A percentile compares a stretch with the other conserved stretches of the same genome.
Evolutionary conservation across 176 grass and related monocot genomes (phyloP).

Genomic region (Calamus simplicifolius): DNA sequence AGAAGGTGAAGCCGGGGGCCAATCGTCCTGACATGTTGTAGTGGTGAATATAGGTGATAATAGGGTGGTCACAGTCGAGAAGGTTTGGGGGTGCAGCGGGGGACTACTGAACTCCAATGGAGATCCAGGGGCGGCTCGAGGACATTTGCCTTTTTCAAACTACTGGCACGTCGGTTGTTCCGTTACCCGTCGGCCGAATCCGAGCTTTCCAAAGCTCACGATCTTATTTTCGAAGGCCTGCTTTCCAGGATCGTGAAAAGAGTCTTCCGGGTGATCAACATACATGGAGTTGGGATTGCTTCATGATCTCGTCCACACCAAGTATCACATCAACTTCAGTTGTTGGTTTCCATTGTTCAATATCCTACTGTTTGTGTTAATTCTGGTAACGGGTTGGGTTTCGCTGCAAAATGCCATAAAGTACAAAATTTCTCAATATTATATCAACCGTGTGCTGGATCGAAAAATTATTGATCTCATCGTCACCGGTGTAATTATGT

Average conservation of each 20-base stretch:
- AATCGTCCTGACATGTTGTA: neutral
- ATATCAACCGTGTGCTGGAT: too few relatives aligned
- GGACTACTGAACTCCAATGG: neutral
- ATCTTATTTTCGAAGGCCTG: neutral
- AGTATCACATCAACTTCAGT: constrained; percentile 5
- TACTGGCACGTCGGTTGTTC: constrained; percentile 10
- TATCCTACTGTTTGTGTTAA: neutral
- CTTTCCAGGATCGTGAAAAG: neutral
- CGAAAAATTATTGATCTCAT: neutral
- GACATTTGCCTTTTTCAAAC: constrained; percentile 27
- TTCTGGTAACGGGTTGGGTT: neutral
- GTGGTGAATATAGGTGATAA: neutral
- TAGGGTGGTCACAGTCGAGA: constrained; percentile 3
- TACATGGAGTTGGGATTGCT: constrained; percentile 23
- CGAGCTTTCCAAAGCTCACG: neutral
- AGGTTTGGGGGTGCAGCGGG: constrained; percentile 5
- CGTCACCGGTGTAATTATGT: neutral
- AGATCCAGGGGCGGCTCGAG: neutral
- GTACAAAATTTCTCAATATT: too few relatives aligned
- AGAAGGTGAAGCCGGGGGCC: neutral
- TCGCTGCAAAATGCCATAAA: neutral
- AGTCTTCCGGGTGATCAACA: constrained; percentile 7
- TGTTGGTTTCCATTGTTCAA: neutral
- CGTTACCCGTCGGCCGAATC: neutral
- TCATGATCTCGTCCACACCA: constrained; percentile 13